Evolutionary conservation across 164 flowering plant genomes (phyloP).

Genomic region (Berberis thunbergii): DNA sequence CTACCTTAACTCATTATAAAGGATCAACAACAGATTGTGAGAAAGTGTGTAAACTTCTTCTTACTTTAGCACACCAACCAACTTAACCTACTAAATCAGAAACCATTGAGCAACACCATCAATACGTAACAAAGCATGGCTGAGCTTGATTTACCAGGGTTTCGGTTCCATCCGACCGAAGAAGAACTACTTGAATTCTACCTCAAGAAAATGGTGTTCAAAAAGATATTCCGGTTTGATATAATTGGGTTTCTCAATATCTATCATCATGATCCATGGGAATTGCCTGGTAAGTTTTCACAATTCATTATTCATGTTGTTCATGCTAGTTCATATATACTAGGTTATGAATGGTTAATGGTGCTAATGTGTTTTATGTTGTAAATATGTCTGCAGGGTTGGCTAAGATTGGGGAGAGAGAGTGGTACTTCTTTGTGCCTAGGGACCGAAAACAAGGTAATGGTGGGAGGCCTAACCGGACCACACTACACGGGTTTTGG

Average conservation of each 20-base stretch:
- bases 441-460: constrained; percentile 65
- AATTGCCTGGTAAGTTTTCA: constrained; percentile 56
- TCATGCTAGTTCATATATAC: no score
- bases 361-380: not conserved
- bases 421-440: constrained; percentile 95
- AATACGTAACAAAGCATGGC: not conserved
- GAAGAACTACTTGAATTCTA: constrained; percentile 84
- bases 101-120: not conserved
- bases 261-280: constrained; percentile 70
- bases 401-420: constrained; percentile 85
- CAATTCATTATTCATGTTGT: no score
- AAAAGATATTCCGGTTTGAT: constrained; percentile 35
- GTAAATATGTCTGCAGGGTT: constrained; percentile 29
- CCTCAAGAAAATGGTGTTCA: constrained; percentile 45
- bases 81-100: not conserved
- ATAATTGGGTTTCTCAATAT: constrained; percentile 69
- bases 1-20: no score
- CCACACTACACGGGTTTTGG: constrained; percentile 82
- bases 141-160: constrained; percentile 65
- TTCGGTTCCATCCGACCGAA: constrained; percentile 90
- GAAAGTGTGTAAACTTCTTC: no score
- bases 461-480: constrained; percentile 85
- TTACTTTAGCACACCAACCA: not conserved
- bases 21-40: no score
- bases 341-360: not conserved